Evolutionary conservation across 2,329 filamentous ascomycete species (phyloP), one percentile per base, ranked within the genome.

Genomic region (Cryoendolithus antarcticus): DNA sequence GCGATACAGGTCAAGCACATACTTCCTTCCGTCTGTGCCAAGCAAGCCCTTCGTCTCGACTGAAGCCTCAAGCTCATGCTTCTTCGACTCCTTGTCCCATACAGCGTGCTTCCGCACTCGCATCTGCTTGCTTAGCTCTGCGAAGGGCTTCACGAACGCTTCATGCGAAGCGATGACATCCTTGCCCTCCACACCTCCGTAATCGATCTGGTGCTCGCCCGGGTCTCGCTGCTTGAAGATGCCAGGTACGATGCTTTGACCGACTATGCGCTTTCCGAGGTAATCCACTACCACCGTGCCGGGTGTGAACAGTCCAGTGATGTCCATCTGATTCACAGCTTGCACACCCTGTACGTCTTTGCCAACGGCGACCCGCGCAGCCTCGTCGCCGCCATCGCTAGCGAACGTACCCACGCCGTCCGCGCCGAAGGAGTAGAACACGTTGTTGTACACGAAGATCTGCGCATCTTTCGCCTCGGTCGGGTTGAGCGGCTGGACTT

Each of bases 381-480:
- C 91, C 65, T 98, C 91, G 49, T 98, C 89, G 12, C 91, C 91
- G 49, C 91, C 91, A 64, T 98, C 91, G 3, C 82, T 88, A 8
- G 86, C 88, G 61, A 98, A 98, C 10, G 91, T 98, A 32, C 91
- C 89, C 34, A 96, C 91, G 38, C 91, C 93, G 60, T 98, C 91
- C 33, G 91, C 89, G 46, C 91, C 91, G 52, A 95, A 96, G 1
- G 91, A 96, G 69, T 94, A 98, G 69, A 98, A 98, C 50, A 98
- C 86, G 64, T 98, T 98, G 71, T 96, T 96, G 70, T 96, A 95
- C 15, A 98, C 89, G 55, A 94, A 98, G 48, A 98, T 98, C 61
- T 98, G 91, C 3, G 91, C 91, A 60, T 98, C 89, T 49, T 74
- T 77, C 47, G 73, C 79, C 64, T 98, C 91, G 0, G 89, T 96